Percentiles rank a stretch among this genome's conserved stretches.
phyloP scores from a whole-genome alignment of 768 basidiomycete genomes.

The Royoungia palumana region DNA sequence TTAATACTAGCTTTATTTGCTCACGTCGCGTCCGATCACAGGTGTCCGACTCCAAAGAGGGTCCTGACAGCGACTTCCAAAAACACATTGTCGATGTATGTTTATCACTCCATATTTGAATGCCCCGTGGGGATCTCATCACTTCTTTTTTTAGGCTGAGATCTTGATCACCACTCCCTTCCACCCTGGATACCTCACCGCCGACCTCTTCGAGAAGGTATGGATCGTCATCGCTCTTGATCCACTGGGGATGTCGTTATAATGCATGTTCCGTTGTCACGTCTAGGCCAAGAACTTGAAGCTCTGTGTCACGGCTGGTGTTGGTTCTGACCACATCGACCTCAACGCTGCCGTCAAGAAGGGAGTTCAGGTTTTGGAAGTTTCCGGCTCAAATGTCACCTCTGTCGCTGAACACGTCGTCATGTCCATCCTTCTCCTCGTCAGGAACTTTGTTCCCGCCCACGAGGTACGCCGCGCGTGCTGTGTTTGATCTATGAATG shows the following conservation, averaged over 20 bases:
- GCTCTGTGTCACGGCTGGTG: constrained; percentile 84
- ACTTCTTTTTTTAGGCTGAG: constrained; percentile 51
- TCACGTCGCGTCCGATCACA: constrained; percentile 25
- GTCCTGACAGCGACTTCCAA: constrained; percentile 75
- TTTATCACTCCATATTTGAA: constrained; percentile 4
- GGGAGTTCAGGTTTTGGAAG: constrained; percentile 77
- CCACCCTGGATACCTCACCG: constrained; percentile 82
- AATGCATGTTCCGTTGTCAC: too few relatives aligned
- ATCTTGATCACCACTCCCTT: constrained; percentile 82
- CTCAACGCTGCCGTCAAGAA: constrained; percentile 80
- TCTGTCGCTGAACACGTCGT: constrained; percentile 88
- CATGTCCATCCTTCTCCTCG: constrained; percentile 86
- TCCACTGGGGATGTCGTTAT: neutral
- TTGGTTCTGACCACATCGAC: constrained; percentile 87
- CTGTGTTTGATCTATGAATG: constrained; percentile 1
- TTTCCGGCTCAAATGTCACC: constrained; percentile 85
- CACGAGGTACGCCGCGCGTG: constrained; percentile 52
- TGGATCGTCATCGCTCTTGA: constrained; percentile 2
- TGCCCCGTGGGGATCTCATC: constrained; percentile 11
- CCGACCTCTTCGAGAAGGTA: constrained; percentile 67
- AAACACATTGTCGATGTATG: constrained; percentile 78
- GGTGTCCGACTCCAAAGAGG: constrained; percentile 83
- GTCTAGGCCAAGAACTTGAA: constrained; percentile 80
- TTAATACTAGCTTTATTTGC: neutral
- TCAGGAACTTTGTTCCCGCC: constrained; percentile 83